Evolutionary conservation across 164 flowering plant species (phyloP).

Genomic region (Stephania japonica): DNA sequence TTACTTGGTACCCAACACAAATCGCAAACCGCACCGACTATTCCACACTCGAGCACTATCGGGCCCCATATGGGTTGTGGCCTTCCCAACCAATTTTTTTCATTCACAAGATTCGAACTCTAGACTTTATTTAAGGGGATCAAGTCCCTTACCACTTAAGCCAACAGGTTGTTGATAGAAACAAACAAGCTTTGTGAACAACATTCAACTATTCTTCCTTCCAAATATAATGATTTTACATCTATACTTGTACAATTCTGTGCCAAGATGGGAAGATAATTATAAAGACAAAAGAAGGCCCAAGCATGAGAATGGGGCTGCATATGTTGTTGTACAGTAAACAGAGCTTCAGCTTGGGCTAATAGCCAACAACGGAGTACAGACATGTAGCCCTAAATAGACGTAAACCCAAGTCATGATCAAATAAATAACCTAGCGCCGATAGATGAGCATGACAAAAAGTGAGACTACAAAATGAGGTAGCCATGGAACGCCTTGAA

Average conservation of each 20-base stretch:
- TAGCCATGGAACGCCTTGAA: background rate
- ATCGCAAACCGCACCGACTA: too few species aligned
- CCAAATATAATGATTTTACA: background rate
- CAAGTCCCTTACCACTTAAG: too few species aligned
- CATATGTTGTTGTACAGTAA: background rate
- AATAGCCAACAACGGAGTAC: background rate
- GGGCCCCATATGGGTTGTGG: too few species aligned
- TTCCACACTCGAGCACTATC: too few species aligned
- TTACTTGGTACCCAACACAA: too few species aligned
- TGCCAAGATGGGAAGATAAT: background rate
- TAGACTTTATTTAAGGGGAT: too few species aligned
- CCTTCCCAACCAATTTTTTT: too few species aligned
- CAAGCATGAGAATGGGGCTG: background rate
- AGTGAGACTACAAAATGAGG: background rate
- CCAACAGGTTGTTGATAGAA: too few species aligned
- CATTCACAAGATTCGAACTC: too few species aligned
- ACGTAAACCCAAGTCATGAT: background rate
- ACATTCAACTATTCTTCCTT: background rate
- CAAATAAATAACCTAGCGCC: background rate
- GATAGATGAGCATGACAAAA: background rate
- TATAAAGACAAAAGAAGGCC: background rate
- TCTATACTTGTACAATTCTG: background rate
- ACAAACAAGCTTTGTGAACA: background rate
- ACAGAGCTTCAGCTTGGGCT: background rate
- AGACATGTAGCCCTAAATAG: too few species aligned